A percentile compares a stretch with the other conserved stretches of the same genome.
These are phyloP conservation scores for Jamesozyma piceae DNA, from an alignment of 805 yeast genomes.

Conservation along the genomic window DNA sequence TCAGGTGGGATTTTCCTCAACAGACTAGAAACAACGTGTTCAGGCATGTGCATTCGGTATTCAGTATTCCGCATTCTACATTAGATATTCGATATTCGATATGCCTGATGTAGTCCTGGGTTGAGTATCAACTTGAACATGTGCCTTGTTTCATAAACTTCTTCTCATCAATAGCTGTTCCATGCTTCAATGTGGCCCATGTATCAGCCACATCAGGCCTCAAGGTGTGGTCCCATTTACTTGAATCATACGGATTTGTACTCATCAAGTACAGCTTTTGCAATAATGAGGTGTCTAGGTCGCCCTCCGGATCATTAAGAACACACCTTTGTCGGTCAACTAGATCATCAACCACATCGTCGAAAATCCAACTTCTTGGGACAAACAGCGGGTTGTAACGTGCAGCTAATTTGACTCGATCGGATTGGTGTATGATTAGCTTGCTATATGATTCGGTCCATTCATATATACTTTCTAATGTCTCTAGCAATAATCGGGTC, in stretches of 20 bases:
- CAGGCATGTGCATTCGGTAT: too few species aligned
- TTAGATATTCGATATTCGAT: too few species aligned
- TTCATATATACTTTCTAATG: constrained; percentile 32
- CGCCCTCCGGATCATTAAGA: constrained; percentile 16
- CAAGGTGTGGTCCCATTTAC: constrained; percentile 50
- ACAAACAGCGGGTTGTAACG: constrained; percentile 65
- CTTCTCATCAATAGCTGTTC: constrained; percentile 40
- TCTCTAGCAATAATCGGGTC: constrained; percentile 30
- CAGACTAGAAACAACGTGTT: too few species aligned
- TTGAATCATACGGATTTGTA: constrained; percentile 58
- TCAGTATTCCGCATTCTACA: too few species aligned
- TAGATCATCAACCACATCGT: constrained; percentile 61
- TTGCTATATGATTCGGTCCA: constrained; percentile 48
- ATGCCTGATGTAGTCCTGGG: too few species aligned
- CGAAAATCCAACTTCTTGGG: constrained; percentile 79
- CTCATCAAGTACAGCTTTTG: constrained; percentile 63
- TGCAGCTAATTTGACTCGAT: constrained; percentile 36
- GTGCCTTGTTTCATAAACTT: constrained; percentile 64
- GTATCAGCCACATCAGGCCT: constrained; percentile 46
- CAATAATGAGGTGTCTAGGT: constrained; percentile 34
- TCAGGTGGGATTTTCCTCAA: too few species aligned
- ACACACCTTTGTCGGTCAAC: constrained; percentile 45
- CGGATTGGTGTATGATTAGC: constrained; percentile 34
- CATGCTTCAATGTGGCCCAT: constrained; percentile 35
- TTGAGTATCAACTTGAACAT: constrained; percentile 53